phyloP scores from a whole-genome alignment of 345 rosid species.

The Melaleuca quinquenervia region DNA sequence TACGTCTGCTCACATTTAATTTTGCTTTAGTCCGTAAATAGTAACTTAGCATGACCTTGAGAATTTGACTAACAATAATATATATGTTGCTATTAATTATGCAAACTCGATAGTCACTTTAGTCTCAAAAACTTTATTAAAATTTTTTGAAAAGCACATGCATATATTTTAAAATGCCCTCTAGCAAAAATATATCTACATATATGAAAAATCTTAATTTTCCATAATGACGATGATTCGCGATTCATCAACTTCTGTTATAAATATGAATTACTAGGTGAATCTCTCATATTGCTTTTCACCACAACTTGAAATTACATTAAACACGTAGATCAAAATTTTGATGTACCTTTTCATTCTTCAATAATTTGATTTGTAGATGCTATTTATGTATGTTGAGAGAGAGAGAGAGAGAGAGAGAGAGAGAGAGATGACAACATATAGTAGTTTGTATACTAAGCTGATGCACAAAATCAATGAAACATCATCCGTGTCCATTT shows the following conservation, averaged over 20 bases:
- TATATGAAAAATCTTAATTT: background rate
- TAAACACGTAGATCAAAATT: background rate
- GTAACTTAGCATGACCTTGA: background rate
- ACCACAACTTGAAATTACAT: background rate
- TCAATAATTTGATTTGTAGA: background rate
- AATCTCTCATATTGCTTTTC: background rate
- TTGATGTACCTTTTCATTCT: background rate
- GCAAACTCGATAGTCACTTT: background rate
- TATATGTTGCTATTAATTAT: background rate
- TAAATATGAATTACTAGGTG: background rate
- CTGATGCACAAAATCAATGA: background rate
- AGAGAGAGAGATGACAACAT: too few relatives aligned
- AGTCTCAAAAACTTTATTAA: background rate
- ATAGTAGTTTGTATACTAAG: background rate
- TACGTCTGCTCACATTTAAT: background rate
- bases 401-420: background rate
- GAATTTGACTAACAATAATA: background rate
- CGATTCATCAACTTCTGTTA: background rate
- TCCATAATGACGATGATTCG: background rate
- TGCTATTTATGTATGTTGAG: background rate
- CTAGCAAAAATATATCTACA: background rate
- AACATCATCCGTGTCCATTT: background rate
- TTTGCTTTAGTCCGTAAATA: background rate
- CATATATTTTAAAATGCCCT: background rate
- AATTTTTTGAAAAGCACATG: background rate